Base-by-base conservation (phyloP, 2,329 filamentous ascomycete species). In the Stagonosporopsis vannaccii region DNA sequence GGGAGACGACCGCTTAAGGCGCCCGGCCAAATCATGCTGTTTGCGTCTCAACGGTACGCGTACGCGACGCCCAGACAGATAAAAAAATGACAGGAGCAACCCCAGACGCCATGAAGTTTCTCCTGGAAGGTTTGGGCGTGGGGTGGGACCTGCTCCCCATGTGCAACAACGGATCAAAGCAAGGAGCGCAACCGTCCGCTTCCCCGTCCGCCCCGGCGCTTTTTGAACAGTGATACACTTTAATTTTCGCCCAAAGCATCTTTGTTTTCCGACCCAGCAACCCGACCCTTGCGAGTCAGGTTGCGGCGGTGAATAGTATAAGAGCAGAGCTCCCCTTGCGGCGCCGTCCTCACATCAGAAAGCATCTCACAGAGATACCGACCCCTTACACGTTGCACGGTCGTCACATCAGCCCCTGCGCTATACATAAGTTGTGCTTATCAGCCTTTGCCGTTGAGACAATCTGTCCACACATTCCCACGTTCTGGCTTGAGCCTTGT, bases 121-220 rank as follows among this genome's bases (percentile, higher is more conserved):
- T 50, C 56, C 61, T 58, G 57, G 51, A 65, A 58, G 62, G 55
- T 62, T 62, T 51, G 57, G 68, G 67, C 71, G 66, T 73, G 68
- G 67, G 66, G 65, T 71, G 71, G 55, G 47, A 66, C 65, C 56
- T 70, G 69, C 69, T 58, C 43, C 45, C 41, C 44, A 62, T 58
- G 60, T 68, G 63, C 61, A 67, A 67, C 70, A 63, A 63, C 66
- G 62, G 62, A 67, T 51, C 56, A 40, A 67, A 62, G 66, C 66
- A 72, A 70, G 66, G 69, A 69, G 69, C 61, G 61, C 68, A 64
- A 56, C 61, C 67, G 63, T 70, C 68, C 71, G 65, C 63, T 64
- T 63, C 67, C 63, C 66, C 68, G 66, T 63, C 39, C 41, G 61
- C 53, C 45, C 61, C 68, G 58, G 55, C 53, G 52, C 60, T 48